Evolutionary conservation across 176 grass and related monocot genomes (phyloP).

Genomic region (Oryza rufipogon): DNA sequence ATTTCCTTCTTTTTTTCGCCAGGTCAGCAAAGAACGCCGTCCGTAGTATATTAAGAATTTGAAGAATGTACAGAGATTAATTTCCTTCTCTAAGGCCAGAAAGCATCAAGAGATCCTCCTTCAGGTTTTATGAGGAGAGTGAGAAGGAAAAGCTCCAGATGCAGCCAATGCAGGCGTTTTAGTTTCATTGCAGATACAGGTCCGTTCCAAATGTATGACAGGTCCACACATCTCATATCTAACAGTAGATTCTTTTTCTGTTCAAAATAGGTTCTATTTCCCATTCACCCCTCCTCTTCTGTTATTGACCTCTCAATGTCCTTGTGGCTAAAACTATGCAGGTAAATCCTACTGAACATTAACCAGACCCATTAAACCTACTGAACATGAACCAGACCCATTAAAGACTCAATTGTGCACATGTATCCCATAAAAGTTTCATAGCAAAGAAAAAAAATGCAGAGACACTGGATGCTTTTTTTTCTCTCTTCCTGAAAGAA

Average conservation of each 20-base stretch:
- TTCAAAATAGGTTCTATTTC: neutral
- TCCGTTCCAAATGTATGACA: neutral
- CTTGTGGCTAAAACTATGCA: neutral
- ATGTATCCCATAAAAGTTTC: neutral
- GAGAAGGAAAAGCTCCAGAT: neutral
- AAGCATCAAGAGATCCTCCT: neutral
- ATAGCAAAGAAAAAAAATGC: neutral
- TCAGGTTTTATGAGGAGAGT: conserved; percentile 6
- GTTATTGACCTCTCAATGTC: neutral
- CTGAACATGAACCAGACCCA: neutral
- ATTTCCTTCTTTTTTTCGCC: neutral
- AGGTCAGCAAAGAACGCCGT: too few relatives aligned
- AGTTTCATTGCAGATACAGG: neutral
- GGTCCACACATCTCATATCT: neutral
- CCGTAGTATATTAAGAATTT: too few relatives aligned
- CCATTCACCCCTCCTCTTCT: neutral
- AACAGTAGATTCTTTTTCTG: neutral
- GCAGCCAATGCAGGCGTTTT: neutral
- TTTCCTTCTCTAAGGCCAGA: neutral
- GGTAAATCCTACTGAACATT: neutral
- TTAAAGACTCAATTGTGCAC: neutral
- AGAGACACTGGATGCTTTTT: neutral
- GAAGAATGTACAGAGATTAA: neutral
- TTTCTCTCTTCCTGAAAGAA: neutral
- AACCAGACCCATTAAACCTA: neutral